These are phyloP conservation scores for Exophiala calicioides DNA, from an alignment of 2,329 filamentous ascomycete species.

Conservation along the genomic window DNA sequence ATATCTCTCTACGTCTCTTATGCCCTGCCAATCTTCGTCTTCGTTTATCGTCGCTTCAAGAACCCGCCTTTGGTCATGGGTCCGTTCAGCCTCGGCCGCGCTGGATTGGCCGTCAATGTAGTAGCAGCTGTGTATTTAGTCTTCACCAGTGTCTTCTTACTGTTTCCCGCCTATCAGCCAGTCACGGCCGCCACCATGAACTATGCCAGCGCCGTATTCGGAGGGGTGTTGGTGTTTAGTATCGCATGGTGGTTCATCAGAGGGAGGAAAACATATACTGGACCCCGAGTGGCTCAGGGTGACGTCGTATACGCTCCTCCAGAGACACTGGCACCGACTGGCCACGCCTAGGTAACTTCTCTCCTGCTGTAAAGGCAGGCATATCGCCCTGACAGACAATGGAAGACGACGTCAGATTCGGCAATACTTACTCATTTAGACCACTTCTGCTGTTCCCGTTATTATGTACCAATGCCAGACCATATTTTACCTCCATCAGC, in stretches of 20 bases:
- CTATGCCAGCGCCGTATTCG: constrained; percentile 32
- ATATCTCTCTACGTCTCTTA: constrained; percentile 51
- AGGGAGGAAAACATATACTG: too few relatives aligned
- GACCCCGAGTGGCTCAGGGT: too few relatives aligned
- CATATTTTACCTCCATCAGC: too few relatives aligned
- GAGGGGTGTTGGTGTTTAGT: constrained; percentile 22
- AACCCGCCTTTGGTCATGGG: constrained; percentile 30
- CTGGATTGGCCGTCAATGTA: constrained; percentile 33
- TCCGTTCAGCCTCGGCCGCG: constrained; percentile 33
- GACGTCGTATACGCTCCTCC: too few relatives aligned
- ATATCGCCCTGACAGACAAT: too few relatives aligned
- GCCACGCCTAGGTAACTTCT: too few relatives aligned
- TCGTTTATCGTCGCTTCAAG: constrained; percentile 39
- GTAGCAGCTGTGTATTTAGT: constrained; percentile 34
- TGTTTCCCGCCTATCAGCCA: constrained; percentile 35
- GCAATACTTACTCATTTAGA: too few relatives aligned
- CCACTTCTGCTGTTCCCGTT: too few relatives aligned
- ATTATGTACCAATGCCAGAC: too few relatives aligned
- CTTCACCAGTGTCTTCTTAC: constrained; percentile 36
- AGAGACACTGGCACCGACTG: too few relatives aligned
- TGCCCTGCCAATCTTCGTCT: constrained; percentile 48
- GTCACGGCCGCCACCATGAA: constrained; percentile 39
- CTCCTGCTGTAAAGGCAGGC: too few relatives aligned
- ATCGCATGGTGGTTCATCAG: constrained; percentile 26
- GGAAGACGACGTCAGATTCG: too few relatives aligned